Conservation (phyloP, 441 rosid genomes). For the Cnidoscolus chayamansa region DNA sequence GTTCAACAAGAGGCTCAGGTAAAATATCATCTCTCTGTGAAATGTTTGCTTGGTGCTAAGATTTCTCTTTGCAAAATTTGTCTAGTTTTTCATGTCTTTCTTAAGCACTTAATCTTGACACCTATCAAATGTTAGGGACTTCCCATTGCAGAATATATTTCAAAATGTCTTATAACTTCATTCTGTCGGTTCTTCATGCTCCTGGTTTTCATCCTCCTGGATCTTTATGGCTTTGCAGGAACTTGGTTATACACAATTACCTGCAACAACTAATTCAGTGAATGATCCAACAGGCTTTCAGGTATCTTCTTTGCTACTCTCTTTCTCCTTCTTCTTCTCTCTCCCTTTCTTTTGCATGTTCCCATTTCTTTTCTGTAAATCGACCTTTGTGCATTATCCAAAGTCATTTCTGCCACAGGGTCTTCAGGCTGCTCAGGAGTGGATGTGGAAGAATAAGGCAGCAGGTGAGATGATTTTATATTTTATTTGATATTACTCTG, state of each 20-base stretch:
- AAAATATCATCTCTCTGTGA: background rate
- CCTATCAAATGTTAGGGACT: background rate
- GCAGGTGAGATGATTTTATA: conserved; percentile 44
- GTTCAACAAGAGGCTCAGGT: conserved; percentile 57
- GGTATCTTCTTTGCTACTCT: conserved; percentile 31
- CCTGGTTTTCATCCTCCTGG: background rate
- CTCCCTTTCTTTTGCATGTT: background rate
- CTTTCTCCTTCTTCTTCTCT: too few relatives aligned
- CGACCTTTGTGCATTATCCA: background rate
- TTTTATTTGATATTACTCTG: background rate
- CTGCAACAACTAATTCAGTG: conserved; percentile 39
- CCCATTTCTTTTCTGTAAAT: background rate
- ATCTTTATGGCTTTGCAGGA: conserved; percentile 44
- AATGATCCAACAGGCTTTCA: conserved; percentile 54
- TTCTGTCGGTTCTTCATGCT: too few relatives aligned
- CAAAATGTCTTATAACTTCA: too few relatives aligned
- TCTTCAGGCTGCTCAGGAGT: conserved; percentile 54
- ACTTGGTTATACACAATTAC: conserved; percentile 52
- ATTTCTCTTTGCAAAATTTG: background rate
- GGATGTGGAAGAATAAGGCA: conserved; percentile 77
- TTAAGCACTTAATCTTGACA: background rate
- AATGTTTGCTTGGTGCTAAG: background rate
- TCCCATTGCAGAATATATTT: too few relatives aligned
- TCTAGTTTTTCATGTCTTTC: too few relatives aligned
- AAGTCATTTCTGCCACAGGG: conserved; percentile 38